Evolutionary conservation across 495 filamentous ascomycete species (phyloP).

Genomic region (Neurospora tetraspora): DNA sequence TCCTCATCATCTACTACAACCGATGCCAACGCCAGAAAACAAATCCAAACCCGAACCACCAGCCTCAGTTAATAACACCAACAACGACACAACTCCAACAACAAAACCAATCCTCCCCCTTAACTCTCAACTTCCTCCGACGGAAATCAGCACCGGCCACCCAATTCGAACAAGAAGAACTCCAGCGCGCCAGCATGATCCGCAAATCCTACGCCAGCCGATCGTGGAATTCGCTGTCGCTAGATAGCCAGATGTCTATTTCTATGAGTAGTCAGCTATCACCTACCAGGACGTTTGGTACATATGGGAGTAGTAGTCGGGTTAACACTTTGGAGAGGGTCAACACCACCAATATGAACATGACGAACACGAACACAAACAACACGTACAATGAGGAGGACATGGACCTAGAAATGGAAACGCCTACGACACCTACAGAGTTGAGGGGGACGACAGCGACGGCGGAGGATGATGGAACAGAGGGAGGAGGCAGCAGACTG

Average conservation of each 20-base stretch:
- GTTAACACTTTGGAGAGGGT: neutral
- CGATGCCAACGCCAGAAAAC: constrained; percentile 13
- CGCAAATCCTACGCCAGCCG: constrained; percentile 37
- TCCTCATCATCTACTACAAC: constrained; percentile 13
- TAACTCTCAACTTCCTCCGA: neutral
- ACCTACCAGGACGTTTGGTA: neutral
- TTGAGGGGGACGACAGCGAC: constrained; percentile 5
- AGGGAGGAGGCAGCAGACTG: constrained; percentile 5
- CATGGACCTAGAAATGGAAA: neutral
- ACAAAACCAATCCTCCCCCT: neutral
- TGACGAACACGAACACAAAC: neutral
- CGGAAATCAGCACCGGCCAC: constrained; percentile 19
- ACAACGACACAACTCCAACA: neutral
- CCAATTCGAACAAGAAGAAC: constrained; percentile 23
- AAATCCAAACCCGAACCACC: constrained; percentile 9
- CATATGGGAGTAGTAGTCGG: neutral
- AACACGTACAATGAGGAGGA: neutral
- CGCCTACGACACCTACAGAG: constrained; percentile 1
- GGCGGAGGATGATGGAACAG: constrained; percentile 2
- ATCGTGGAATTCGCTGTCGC: constrained; percentile 11
- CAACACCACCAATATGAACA: neutral
- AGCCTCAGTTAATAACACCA: constrained; percentile 8
- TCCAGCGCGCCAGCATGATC: constrained; percentile 33
- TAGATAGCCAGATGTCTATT: neutral
- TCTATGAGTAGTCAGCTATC: neutral